Evolutionary conservation across 106 monocot genomes (phyloP).

Genomic region (Dendrobium huoshanense): DNA sequence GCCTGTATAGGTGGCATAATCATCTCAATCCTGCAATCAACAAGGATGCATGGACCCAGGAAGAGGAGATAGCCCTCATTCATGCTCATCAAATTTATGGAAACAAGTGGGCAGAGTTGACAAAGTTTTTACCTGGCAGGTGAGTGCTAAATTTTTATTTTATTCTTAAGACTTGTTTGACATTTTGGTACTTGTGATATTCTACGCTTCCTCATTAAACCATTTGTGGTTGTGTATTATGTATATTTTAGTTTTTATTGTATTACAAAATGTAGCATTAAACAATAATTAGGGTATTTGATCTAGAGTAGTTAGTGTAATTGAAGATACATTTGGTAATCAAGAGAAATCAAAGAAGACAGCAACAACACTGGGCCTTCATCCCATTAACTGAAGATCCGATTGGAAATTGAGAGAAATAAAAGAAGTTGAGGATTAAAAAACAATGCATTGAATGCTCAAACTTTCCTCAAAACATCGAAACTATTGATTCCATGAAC

Average conservation of each 20-base stretch:
- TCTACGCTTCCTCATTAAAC: background rate
- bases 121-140: constrained; percentile 73
- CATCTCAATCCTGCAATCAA: constrained; percentile 76
- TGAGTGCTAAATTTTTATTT: constrained; percentile 9
- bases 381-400: too few relatives aligned
- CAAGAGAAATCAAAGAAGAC: background rate
- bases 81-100: constrained; percentile 68
- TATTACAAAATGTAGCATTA: background rate
- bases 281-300: background rate
- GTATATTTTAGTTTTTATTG: background rate
- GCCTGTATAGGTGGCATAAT: constrained; percentile 57
- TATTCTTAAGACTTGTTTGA: background rate
- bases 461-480: background rate
- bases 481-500: background rate
- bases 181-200: background rate
- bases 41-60: constrained; percentile 77
- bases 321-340: background rate
- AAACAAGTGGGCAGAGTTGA: constrained; percentile 77
- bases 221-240: background rate
- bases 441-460: too few relatives aligned
- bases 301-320: background rate
- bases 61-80: constrained; percentile 66
- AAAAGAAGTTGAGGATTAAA: too few relatives aligned
- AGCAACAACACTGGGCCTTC: too few relatives aligned
- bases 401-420: too few relatives aligned